A percentile compares a stretch with the other conserved stretches of the same genome.
phyloP scores from a whole-genome alignment of 225 moss, liverwort and hornwort species.

The Ulota crispa region DNA sequence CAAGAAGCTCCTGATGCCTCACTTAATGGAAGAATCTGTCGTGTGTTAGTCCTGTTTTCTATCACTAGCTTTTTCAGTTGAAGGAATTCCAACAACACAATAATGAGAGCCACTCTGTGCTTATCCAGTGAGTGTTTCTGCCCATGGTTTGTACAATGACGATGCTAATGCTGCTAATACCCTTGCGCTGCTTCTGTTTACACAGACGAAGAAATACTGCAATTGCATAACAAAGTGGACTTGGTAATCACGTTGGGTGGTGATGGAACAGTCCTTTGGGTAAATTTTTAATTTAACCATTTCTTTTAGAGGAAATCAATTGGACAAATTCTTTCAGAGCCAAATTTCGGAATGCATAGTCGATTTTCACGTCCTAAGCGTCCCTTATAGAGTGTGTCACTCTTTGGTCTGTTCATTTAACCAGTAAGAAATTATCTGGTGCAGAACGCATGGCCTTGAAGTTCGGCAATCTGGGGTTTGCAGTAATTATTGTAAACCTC shows the following conservation, averaged over 20 bases:
- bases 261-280: conserved; percentile 96
- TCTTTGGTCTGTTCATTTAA: background rate
- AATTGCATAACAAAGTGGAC: conserved; percentile 77
- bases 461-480: conserved; percentile 12
- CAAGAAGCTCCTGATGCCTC: conserved; percentile 8
- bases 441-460: background rate
- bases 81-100: background rate
- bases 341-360: conserved; percentile 2
- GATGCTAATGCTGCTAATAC: conserved; percentile 8
- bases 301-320: background rate
- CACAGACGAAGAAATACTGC: conserved; percentile 59
- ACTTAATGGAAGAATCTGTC: conserved; percentile 8
- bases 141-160: background rate
- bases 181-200: conserved; percentile 18
- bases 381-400: background rate
- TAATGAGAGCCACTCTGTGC: conserved; percentile 2
- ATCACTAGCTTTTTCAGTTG: background rate
- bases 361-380: background rate
- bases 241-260: conserved; percentile 91
- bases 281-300: conserved; percentile 27
- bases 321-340: background rate
- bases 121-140: background rate
- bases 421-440: background rate
- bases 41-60: background rate
- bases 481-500: background rate